Evolutionary conservation across 169 alveolate species (phyloP).

Genomic region (Plasmodium vivax): DNA sequence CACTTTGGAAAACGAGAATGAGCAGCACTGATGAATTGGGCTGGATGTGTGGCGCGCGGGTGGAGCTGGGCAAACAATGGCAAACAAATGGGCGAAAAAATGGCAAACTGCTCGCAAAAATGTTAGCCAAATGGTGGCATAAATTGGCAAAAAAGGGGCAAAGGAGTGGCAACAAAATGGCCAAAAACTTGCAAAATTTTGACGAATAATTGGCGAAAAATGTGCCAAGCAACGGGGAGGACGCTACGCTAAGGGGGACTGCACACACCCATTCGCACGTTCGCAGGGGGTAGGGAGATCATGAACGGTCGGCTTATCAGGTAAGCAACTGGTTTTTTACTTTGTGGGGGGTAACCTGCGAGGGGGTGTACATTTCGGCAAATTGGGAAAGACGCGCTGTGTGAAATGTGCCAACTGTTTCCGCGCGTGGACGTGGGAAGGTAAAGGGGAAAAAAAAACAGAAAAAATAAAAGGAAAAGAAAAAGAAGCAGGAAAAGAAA

Average conservation of each 20-base stretch:
- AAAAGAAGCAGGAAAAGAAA: too few relatives aligned
- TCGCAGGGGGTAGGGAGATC: not conserved
- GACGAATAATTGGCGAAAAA: not conserved
- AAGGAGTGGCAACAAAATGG: too few relatives aligned
- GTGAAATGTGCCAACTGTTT: not conserved
- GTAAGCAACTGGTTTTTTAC: not conserved
- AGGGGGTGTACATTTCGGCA: not conserved
- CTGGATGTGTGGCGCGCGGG: not conserved
- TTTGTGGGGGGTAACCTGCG: not conserved
- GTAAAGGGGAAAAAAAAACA: not conserved
- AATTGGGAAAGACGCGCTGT: not conserved
- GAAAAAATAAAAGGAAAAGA: not conserved
- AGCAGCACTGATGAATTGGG: not conserved
- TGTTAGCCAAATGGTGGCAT: not conserved
- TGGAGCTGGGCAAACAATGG: not conserved
- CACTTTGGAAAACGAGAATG: not conserved
- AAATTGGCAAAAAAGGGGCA: not conserved
- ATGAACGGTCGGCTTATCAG: not conserved
- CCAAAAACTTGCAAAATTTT: too few relatives aligned
- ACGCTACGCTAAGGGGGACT: not conserved
- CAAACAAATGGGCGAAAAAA: not conserved
- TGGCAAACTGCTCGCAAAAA: too few relatives aligned
- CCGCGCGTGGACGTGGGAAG: not conserved
- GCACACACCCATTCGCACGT: not conserved
- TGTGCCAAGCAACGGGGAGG: not conserved